A percentile compares a stretch with the other conserved stretches of the same genome.
phyloP scores from a whole-genome alignment of 2,329 filamentous ascomycete species.

The Mariannaea sp. region DNA sequence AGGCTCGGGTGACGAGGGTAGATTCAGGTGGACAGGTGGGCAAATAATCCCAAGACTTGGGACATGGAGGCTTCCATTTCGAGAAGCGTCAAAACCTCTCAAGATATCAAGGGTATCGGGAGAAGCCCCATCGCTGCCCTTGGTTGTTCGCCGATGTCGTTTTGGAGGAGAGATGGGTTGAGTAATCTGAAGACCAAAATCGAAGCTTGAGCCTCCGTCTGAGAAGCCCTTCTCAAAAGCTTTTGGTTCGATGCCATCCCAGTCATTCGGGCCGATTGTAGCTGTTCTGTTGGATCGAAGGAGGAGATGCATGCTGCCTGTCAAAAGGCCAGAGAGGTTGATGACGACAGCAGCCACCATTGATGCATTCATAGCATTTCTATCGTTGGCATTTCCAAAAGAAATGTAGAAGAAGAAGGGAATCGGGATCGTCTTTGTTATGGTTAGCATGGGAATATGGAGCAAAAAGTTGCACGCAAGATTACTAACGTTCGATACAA shows the following conservation, averaged over 20 bases:
- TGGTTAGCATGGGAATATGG: conserved; percentile 33
- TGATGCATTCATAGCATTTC: conserved; percentile 54
- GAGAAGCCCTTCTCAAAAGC: conserved; percentile 26
- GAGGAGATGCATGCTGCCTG: conserved; percentile 69
- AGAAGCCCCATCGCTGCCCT: not conserved
- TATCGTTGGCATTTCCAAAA: conserved; percentile 47
- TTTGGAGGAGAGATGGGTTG: conserved; percentile 16
- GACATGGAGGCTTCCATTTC: conserved; percentile 8
- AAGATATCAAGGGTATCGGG: conserved; percentile 14
- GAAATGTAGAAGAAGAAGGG: conserved; percentile 67
- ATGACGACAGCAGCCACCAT: conserved; percentile 69
- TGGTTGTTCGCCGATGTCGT: conserved; percentile 2
- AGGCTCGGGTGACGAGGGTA: conserved; percentile 25
- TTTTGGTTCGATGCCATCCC: conserved; percentile 33
- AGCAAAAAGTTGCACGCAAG: too few relatives aligned
- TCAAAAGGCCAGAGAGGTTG: conserved; percentile 69
- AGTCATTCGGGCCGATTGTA: conserved; percentile 56
- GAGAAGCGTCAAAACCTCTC: not conserved
- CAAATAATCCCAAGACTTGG: conserved; percentile 29
- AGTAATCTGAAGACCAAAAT: conserved; percentile 18
- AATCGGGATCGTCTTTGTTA: conserved; percentile 58
- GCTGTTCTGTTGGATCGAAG: conserved; percentile 66
- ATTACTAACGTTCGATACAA: conserved; percentile 61
- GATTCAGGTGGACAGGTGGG: conserved; percentile 24
- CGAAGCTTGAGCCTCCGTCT: conserved; percentile 22